These are phyloP conservation scores for Candida incommunis DNA, from an alignment of 805 yeast genomes.

Conservation along the genomic window DNA sequence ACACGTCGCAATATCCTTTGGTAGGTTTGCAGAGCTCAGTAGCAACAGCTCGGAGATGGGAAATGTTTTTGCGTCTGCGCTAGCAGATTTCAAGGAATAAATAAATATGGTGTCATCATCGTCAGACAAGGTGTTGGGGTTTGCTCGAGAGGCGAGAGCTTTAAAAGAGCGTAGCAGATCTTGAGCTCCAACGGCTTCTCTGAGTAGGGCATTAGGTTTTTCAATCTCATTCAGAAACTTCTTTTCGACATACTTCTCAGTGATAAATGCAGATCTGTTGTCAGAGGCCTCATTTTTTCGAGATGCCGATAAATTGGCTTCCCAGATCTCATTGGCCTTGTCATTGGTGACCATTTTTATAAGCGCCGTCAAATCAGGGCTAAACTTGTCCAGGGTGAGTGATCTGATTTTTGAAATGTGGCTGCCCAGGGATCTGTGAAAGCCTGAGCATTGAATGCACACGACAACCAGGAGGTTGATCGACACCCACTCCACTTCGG, in stretches of 20 bases:
- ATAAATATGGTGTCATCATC: conserved; percentile 20
- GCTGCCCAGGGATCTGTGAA: conserved; percentile 78
- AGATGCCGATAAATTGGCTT: conserved; percentile 22
- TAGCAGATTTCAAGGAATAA: conserved; percentile 19
- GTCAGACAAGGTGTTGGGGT: conserved; percentile 19
- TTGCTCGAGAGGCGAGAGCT: conserved; percentile 27
- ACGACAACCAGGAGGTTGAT: conserved; percentile 55
- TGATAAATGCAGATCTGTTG: conserved; percentile 44
- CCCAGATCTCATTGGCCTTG: conserved; percentile 46
- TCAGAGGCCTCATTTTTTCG: conserved; percentile 24
- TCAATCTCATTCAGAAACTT: conserved; percentile 26
- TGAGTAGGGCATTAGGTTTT: conserved; percentile 21
- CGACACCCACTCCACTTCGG: conserved; percentile 74
- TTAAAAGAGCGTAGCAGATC: conserved; percentile 16
- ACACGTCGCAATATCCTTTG: conserved; percentile 6
- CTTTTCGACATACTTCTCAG: conserved; percentile 47
- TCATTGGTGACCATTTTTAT: conserved; percentile 44
- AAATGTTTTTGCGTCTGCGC: conserved; percentile 15
- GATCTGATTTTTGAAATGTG: conserved; percentile 70
- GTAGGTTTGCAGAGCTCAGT: conserved; percentile 23
- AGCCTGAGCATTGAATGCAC: conserved; percentile 77
- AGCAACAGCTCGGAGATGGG: conserved; percentile 25
- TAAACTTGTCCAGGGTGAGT: conserved; percentile 56
- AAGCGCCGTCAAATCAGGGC: conserved; percentile 43
- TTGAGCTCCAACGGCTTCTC: conserved; percentile 21